phyloP scores from a whole-genome alignment of 257 asterid species.

The Nicotiana paniculata region DNA sequence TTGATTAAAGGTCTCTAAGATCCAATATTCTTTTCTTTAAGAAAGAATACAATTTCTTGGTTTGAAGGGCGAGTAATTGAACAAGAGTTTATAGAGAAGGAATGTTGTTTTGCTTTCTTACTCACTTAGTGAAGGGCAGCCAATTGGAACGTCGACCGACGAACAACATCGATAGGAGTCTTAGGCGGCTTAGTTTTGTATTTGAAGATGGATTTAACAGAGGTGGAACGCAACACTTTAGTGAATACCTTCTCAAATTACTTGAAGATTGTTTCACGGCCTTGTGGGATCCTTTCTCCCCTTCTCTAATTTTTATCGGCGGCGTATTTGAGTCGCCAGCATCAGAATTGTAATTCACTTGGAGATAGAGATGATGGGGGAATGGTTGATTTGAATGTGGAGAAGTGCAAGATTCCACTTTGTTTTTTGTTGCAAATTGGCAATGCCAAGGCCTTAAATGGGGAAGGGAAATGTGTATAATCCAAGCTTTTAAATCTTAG shows the following conservation, averaged over 20 bases:
- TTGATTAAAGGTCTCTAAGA: no score
- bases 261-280: constrained; percentile 20
- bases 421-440: no score
- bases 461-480: no score
- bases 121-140: constrained; percentile 15
- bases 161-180: constrained; percentile 48
- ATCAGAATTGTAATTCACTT: constrained; percentile 14
- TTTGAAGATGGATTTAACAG: constrained; percentile 55
- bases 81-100: no score
- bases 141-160: constrained; percentile 34
- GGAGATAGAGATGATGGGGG: no score
- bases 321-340: constrained; percentile 14
- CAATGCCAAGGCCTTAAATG: not conserved
- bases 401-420: no score
- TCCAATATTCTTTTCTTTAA: no score
- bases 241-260: constrained; percentile 45
- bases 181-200: constrained; percentile 37
- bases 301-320: not conserved
- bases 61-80: no score
- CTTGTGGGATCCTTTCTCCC: not conserved
- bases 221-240: constrained; percentile 28
- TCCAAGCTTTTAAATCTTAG: no score
- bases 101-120: no score
- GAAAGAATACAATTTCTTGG: no score
- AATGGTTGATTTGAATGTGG: no score